phyloP scores from a whole-genome alignment of 306 rosid genomes.

The Luffa aegyptiaca region DNA sequence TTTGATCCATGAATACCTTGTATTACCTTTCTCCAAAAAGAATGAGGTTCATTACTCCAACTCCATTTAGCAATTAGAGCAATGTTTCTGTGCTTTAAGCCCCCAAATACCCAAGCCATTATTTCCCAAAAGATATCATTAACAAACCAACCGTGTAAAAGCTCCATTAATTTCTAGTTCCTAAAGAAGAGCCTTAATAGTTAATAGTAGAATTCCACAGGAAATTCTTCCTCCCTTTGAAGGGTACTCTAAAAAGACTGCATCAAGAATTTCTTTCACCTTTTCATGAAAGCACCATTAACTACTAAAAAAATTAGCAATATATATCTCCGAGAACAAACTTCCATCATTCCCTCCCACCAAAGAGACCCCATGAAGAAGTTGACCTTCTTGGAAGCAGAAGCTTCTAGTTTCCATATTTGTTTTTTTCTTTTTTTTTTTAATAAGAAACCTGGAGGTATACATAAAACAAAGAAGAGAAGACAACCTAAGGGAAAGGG shows the following conservation, averaged over 20 bases:
- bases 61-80: too few species aligned
- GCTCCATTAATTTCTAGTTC: not conserved
- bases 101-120: too few species aligned
- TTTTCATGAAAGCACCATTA: not conserved
- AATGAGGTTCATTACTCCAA: too few species aligned
- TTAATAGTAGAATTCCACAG: not conserved
- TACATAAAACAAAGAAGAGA: not conserved
- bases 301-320: not conserved
- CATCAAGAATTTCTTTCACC: not conserved
- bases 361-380: not conserved
- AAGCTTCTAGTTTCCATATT: not conserved
- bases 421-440: too few species aligned
- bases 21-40: too few species aligned
- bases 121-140: not conserved
- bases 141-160: not conserved
- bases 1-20: too few species aligned
- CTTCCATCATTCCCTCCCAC: not conserved
- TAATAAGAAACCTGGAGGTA: not conserved
- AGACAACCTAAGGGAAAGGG: not conserved
- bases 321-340: not conserved
- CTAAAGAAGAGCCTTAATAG: not conserved
- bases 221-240: not conserved
- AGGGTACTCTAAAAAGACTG: not conserved
- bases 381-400: not conserved
- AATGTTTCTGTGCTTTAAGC: too few species aligned